Evolutionary conservation across 2,329 filamentous ascomycete species (phyloP).

Genomic region (Hypoxylon sp.): DNA sequence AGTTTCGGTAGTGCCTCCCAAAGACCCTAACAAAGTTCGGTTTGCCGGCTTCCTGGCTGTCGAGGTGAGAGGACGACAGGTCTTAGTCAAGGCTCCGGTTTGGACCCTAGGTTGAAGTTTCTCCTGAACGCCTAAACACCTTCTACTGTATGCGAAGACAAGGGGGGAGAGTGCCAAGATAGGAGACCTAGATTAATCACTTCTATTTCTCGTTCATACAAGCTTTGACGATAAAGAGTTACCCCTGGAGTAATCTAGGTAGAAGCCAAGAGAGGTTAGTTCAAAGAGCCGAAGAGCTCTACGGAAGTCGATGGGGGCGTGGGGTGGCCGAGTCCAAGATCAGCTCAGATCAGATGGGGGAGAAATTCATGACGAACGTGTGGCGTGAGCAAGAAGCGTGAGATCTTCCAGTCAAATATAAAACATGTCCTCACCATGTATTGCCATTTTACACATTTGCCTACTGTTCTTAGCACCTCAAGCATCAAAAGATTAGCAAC

Average conservation of each 20-base stretch:
- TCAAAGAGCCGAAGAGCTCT: constrained; percentile 1
- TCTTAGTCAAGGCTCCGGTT: constrained; percentile 82
- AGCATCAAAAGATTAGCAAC: neutral
- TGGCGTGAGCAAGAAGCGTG: neutral
- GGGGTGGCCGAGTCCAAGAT: neutral
- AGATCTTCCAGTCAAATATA: constrained; percentile 11
- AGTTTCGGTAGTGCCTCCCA: constrained; percentile 55
- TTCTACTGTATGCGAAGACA: no score
- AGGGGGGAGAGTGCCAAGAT: neutral
- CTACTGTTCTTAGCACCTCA: neutral
- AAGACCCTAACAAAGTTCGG: constrained; percentile 72
- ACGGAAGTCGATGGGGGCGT: neutral
- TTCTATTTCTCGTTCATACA: constrained; percentile 16
- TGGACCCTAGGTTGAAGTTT: constrained; percentile 67
- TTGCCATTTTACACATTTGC: neutral
- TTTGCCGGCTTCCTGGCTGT: constrained; percentile 82
- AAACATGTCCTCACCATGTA: neutral
- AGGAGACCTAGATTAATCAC: constrained; percentile 5
- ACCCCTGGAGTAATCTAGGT: constrained; percentile 1
- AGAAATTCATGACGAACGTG: neutral
- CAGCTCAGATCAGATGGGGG: neutral
- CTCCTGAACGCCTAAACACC: no score
- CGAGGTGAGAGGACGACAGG: constrained; percentile 82
- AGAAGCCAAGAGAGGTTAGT: neutral
- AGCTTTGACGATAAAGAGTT: constrained; percentile 8